Evolutionary conservation across 2,329 filamentous ascomycete species (phyloP), one percentile per base, ranked within the genome.

Genomic region (Hypocrella siamensis): DNA sequence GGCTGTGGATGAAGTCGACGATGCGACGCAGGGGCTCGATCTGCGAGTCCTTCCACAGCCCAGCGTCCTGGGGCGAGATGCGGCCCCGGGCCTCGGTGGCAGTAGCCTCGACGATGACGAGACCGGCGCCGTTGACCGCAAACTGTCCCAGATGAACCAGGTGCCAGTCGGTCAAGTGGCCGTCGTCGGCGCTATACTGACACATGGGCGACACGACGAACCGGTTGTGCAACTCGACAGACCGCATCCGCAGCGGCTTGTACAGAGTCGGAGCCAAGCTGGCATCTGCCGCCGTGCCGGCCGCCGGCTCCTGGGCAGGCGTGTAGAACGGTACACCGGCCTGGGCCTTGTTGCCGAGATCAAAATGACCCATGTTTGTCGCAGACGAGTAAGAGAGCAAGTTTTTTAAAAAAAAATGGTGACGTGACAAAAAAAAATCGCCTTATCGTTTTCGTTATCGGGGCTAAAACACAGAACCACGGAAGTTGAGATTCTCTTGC

Each of bases 31-130:
- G 57, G 0, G 76, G 75, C 39, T 67, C 75, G 37, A 86, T 77
- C 52, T 94, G 86, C 21, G 67, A 73, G 51, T 93, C 86, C 39
- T 79, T 65, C 86, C 85, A 94, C 6, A 94, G 57, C 1, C 86
- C 84, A 10, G 61, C 57, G 49, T 88, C 81, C 50, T 86, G 65
- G 2, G 84, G 83, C 1, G 80, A 79, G 59, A 93, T 93, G 34
- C 86, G 71, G 18, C 85, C 85, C 42, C 86, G 74, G 5, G 81
- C 57, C 8, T 70, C 62, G 0, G 93, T 79, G 19, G 75, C 63
- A 1, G 81, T 85, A 17, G 85, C 83, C 58, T 93, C 86, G 35
- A 86, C 63, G 37, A 85, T 70, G 30, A 78, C 60, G 14, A 93
- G 60, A 2, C 72, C 79, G 0, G 80, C 76, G 10, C 86, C 86